Conservation (phyloP, 768 basidiomycete genomes). For the Austroboletus eburneus region DNA sequence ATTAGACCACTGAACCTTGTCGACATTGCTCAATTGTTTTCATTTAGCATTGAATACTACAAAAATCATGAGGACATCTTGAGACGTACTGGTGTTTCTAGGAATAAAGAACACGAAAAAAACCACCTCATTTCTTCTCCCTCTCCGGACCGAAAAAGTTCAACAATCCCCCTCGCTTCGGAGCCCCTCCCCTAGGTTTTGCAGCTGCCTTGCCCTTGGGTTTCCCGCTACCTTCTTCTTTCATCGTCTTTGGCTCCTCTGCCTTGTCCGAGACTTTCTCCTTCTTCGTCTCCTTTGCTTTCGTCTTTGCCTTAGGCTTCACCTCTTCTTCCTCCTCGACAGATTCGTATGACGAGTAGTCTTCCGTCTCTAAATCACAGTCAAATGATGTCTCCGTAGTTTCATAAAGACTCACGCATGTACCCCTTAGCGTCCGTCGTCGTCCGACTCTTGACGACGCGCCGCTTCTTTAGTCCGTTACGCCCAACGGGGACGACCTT, state of each 20-base stretch:
- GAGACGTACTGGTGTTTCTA: no score
- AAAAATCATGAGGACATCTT: no score
- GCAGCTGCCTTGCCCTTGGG: constrained; percentile 15
- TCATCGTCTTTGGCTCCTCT: constrained; percentile 12
- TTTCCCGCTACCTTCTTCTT: constrained; percentile 15
- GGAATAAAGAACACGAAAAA: background rate
- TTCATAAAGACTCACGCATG: constrained; percentile 45
- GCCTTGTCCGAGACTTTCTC: constrained; percentile 9
- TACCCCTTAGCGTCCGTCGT: constrained; percentile 66
- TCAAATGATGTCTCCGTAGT: no score
- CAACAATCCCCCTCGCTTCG: constrained; percentile 27
- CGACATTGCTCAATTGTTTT: no score
- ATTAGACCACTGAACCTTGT: constrained; percentile 41
- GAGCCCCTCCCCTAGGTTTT: constrained; percentile 16
- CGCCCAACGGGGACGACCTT: constrained; percentile 67
- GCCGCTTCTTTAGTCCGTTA: constrained; percentile 75
- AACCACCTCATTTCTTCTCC: constrained; percentile 21
- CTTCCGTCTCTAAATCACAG: constrained; percentile 54
- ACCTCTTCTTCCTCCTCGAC: constrained; percentile 49
- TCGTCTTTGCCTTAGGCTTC: constrained; percentile 18
- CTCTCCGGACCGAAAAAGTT: constrained; percentile 33
- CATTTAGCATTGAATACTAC: no score
- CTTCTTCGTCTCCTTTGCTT: constrained; percentile 20
- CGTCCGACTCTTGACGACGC: constrained; percentile 55
- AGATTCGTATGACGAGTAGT: constrained; percentile 80